These are phyloP conservation scores for Candolleomyces eurysporus DNA, from an alignment of 768 basidiomycete species.

Conservation along the genomic window DNA sequence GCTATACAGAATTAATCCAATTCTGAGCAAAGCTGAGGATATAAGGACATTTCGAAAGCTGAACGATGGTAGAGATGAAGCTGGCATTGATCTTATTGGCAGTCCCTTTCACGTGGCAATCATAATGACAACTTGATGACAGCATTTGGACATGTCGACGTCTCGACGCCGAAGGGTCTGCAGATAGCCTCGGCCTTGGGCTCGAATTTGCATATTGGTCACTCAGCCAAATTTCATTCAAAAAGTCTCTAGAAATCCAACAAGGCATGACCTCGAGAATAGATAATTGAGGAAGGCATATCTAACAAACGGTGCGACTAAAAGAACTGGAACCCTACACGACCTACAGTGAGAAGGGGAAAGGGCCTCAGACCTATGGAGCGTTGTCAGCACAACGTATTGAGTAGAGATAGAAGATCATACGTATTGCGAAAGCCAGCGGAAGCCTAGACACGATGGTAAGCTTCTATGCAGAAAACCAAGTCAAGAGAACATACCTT, in stretches of 20 bases:
- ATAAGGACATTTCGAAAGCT: conserved; percentile 53
- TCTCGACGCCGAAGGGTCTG: too few relatives aligned
- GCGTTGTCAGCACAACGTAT: conserved; percentile 3
- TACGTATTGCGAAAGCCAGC: conserved; percentile 98
- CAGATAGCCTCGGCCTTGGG: too few relatives aligned
- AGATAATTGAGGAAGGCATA: background rate
- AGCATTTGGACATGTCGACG: too few relatives aligned
- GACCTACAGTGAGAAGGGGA: background rate
- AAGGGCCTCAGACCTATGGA: conserved; percentile 35
- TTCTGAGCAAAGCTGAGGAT: conserved; percentile 55
- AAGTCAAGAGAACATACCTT: conserved; percentile 54
- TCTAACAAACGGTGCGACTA: background rate
- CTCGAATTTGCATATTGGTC: too few relatives aligned
- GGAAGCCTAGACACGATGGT: conserved; percentile 58
- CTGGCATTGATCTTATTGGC: conserved; percentile 1
- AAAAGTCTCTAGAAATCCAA: too few relatives aligned
- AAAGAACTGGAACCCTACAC: background rate
- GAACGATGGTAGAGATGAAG: conserved; percentile 20
- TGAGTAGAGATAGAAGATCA: conserved; percentile 24
- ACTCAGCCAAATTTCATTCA: too few relatives aligned
- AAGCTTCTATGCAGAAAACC: conserved; percentile 3
- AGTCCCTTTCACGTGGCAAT: background rate
- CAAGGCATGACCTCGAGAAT: background rate
- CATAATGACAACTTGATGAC: too few relatives aligned
- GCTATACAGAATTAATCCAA: conserved; percentile 77